Conservation (phyloP, 2,329 filamentous ascomycete genomes). For the Trichophyton benhamiae region DNA sequence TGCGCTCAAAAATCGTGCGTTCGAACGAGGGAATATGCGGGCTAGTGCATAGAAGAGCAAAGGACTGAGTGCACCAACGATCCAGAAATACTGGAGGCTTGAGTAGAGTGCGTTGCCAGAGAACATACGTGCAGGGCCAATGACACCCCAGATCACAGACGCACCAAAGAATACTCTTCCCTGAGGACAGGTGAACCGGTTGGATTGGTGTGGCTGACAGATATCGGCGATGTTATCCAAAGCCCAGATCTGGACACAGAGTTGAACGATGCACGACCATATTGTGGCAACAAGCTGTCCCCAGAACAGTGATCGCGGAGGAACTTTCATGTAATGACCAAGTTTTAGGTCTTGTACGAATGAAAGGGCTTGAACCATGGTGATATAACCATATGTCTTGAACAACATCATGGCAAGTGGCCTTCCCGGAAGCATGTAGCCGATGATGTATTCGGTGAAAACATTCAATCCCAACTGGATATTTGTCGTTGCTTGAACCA, state of each 20-base stretch:
- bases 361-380: slow-evolving; percentile 53
- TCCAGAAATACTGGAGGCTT: slow-evolving; percentile 57
- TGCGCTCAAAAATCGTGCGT: slow-evolving; percentile 54
- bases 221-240: slow-evolving; percentile 48
- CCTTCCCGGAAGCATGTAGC: slow-evolving; percentile 59
- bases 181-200: slow-evolving; percentile 48
- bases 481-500: slow-evolving; percentile 59
- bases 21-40: slow-evolving; percentile 48
- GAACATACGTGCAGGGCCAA: slow-evolving; percentile 60
- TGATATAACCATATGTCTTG: slow-evolving; percentile 61
- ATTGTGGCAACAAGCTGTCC: slow-evolving; percentile 41
- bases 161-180: slow-evolving; percentile 54
- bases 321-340: slow-evolving; percentile 52
- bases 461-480: slow-evolving; percentile 57
- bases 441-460: slow-evolving; percentile 59
- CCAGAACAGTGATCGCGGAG: slow-evolving; percentile 40
- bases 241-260: slow-evolving; percentile 36
- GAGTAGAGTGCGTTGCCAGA: slow-evolving; percentile 50
- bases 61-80: slow-evolving; percentile 52
- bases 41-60: slow-evolving; percentile 51
- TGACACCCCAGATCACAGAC: slow-evolving; percentile 60
- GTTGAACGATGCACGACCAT: slow-evolving; percentile 40
- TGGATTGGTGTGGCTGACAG: slow-evolving; percentile 47
- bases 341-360: slow-evolving; percentile 56
- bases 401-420: slow-evolving; percentile 68